Conservation (phyloP, 495 filamentous ascomycete species). For the Chaetomium tenue region DNA sequence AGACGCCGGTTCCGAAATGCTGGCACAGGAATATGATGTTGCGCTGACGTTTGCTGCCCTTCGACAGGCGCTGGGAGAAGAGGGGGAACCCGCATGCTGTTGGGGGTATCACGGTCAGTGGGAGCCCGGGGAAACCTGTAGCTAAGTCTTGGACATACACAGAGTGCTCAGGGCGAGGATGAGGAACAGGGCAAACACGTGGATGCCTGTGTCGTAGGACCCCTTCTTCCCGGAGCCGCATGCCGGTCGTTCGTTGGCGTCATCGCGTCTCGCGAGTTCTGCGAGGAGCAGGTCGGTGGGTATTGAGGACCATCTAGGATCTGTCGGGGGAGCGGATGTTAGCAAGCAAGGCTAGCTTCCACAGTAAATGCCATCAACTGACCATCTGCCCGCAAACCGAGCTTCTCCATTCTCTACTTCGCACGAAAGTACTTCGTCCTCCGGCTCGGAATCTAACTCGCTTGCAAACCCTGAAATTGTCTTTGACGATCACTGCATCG, state of each 20-base stretch:
- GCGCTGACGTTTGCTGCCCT: slow-evolving; percentile 42
- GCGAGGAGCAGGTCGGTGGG: slow-evolving; percentile 51
- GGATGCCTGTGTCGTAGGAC: slow-evolving; percentile 63
- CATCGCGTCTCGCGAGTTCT: slow-evolving; percentile 50
- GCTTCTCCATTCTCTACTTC: slow-evolving; percentile 24
- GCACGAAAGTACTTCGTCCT: too few relatives aligned
- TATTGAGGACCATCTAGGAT: slow-evolving; percentile 46
- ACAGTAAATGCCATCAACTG: neutral
- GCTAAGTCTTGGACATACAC: slow-evolving; percentile 51
- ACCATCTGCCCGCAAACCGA: slow-evolving; percentile 23
- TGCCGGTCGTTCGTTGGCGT: slow-evolving; percentile 45
- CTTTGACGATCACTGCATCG: slow-evolving; percentile 14
- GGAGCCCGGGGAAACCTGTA: neutral
- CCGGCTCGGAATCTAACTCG: too few relatives aligned
- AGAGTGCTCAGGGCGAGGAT: slow-evolving; percentile 70
- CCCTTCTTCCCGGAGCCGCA: slow-evolving; percentile 63
- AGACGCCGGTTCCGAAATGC: slow-evolving; percentile 82
- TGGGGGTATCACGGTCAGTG: slow-evolving; percentile 7
- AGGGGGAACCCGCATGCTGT: slow-evolving; percentile 61
- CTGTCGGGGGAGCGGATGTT: slow-evolving; percentile 17
- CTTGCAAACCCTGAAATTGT: neutral
- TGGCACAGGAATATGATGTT: slow-evolving; percentile 69
- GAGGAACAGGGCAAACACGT: slow-evolving; percentile 75
- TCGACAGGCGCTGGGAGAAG: slow-evolving; percentile 51
- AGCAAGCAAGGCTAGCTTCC: neutral